Conservation (phyloP, 129 eudicot species). For the Artemisia annua region DNA sequence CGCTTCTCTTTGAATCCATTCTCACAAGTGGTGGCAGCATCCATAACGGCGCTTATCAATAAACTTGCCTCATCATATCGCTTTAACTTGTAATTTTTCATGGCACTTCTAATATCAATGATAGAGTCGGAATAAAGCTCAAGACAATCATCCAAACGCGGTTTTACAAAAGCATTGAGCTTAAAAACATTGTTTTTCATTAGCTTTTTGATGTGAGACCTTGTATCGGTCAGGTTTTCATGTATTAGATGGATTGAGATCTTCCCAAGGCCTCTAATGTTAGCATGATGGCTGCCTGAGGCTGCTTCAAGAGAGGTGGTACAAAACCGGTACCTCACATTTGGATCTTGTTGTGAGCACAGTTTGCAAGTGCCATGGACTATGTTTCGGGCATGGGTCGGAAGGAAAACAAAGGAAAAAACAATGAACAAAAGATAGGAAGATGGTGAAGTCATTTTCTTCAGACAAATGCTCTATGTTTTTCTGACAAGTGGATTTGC, state of each 20-base stretch:
- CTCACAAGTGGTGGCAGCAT: conserved; percentile 43
- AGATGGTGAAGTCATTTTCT: conserved; percentile 34
- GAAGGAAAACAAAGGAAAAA: conserved; percentile 24
- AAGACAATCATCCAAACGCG: conserved; percentile 39
- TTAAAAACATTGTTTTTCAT: not conserved
- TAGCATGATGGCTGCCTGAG: conserved; percentile 51
- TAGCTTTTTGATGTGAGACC: conserved; percentile 39
- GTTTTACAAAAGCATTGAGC: conserved; percentile 7
- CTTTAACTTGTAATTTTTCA: conserved; percentile 23
- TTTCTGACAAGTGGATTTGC: conserved; percentile 2
- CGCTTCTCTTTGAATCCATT: conserved; percentile 45
- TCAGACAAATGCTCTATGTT: not conserved
- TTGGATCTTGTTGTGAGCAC: conserved; percentile 46
- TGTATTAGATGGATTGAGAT: conserved; percentile 56
- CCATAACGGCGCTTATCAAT: conserved; percentile 46
- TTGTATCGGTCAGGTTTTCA: conserved; percentile 55
- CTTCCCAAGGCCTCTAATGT: conserved; percentile 51
- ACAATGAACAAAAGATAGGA: conserved; percentile 30
- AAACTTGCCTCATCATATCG: conserved; percentile 32
- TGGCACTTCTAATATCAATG: conserved; percentile 24
- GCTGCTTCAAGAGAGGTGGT: conserved; percentile 57
- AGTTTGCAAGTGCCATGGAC: conserved; percentile 52
- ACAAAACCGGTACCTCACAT: conserved; percentile 53
- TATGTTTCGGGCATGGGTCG: conserved; percentile 25
- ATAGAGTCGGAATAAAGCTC: conserved; percentile 37